These are phyloP conservation scores for Patellifolia procumbens DNA, from an alignment of 179 eudicot species.

Conservation along the genomic window DNA sequence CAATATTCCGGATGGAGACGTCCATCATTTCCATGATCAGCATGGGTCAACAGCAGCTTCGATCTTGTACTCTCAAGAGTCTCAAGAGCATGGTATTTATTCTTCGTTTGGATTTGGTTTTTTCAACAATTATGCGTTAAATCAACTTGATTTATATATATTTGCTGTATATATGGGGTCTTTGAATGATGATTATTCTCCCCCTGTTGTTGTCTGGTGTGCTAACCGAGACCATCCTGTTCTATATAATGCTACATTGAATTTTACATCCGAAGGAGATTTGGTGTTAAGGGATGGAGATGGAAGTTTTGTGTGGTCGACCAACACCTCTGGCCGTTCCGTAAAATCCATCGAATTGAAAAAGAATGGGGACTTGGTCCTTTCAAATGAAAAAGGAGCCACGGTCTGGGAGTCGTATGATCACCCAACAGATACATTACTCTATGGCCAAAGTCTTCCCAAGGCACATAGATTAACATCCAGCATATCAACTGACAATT, in stretches of 20 bases:
- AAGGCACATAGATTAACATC: not conserved
- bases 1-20: not conserved
- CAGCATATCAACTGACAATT: not conserved
- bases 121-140: not conserved
- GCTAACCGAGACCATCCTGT: slow-evolving; percentile 15
- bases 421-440: slow-evolving; percentile 14
- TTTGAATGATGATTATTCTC: not conserved
- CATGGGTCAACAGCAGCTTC: not conserved
- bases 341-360: not conserved
- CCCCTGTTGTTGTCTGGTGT: slow-evolving; percentile 14
- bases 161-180: not conserved
- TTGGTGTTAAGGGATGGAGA: slow-evolving; percentile 12
- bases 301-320: slow-evolving; percentile 21
- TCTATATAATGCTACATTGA: not conserved
- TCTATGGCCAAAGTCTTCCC: not conserved
- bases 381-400: not conserved
- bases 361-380: slow-evolving; percentile 7
- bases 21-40: not conserved
- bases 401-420: slow-evolving; percentile 13
- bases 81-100: not conserved
- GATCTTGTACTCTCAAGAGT: not conserved
- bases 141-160: not conserved
- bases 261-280: slow-evolving; percentile 1
- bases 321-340: not conserved
- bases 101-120: not conserved